phyloP scores from a whole-genome alignment of 2,329 filamentous ascomycete species.

The Lasiodiplodia theobromae region DNA sequence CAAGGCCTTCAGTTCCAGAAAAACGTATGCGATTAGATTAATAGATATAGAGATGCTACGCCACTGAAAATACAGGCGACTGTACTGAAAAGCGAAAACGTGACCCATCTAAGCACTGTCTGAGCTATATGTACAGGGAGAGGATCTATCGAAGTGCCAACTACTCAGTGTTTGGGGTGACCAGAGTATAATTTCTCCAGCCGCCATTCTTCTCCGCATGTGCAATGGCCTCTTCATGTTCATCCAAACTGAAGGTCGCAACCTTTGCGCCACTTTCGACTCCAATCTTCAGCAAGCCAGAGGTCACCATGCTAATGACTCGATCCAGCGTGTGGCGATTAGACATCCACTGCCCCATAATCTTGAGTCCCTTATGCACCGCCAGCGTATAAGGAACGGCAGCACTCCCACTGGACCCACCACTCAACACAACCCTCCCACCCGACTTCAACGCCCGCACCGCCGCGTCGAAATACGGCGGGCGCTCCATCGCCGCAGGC shows the following conservation, averaged over 20 bases:
- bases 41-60: neutral
- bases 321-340: too few species aligned
- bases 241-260: neutral
- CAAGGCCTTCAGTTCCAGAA: too few species aligned
- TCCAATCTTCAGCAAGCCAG: neutral
- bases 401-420: neutral
- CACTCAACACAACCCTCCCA: neutral
- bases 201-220: neutral
- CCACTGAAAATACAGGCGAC: too few species aligned
- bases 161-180: neutral
- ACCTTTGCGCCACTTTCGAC: neutral
- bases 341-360: neutral
- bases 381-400: neutral
- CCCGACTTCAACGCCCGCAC: too few species aligned
- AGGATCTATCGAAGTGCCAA: too few species aligned
- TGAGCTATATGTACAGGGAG: too few species aligned
- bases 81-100: too few species aligned
- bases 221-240: neutral
- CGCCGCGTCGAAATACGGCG: too few species aligned
- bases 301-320: neutral
- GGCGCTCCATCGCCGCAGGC: too few species aligned
- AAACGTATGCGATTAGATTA: neutral
- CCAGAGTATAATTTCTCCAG: neutral
- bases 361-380: neutral
- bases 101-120: too few species aligned